Evolutionary conservation across 176 grass and related monocot species (phyloP), one percentile per base, ranked within the genome.

Genomic region (Metroxylon sagu): DNA sequence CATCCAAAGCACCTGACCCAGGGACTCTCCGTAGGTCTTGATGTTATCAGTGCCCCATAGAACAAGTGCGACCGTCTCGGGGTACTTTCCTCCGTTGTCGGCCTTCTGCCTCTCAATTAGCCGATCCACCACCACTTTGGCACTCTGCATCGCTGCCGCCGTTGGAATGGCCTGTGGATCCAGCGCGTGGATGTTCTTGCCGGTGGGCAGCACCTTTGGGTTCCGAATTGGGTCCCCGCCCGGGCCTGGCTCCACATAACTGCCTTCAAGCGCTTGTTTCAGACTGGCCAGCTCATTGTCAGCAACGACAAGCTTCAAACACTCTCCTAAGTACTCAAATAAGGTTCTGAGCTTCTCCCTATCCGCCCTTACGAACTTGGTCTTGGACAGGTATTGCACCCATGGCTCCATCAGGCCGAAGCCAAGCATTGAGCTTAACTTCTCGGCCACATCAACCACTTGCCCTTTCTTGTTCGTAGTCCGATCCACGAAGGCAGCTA

Each of bases 1-100:
- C 93, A 98, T 98, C 87, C 93, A 98, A 50, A 98, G 18, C 57
- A 98, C 93, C 75, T 98, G 93, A 52, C 66, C 93, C 49, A 98
- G 68, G 16, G 93, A 98, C 62, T 98, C 93, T 5, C 93, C 93
- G 4, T 98, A 98, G 29, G 93, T 98, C 79, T 98, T 98, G 76
- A 98, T 98, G 78, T 98, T 98, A 48, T 98, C 93, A 0, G 93
- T 98, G 16, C 93, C 93, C 93, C 93, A 98, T 56, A 92, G 70
- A n/a, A 98, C 93, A 31, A 98, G 93, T n/a, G 93, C 93, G 49
- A 98, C 51, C 19, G 93, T 98, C 77, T 98, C 93, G 5, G 93
- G 93, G 30, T 79, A 98, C 19, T 85, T 83, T 49, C 84, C 87
- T 7, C 87, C 93, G 6, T 98, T 98, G 70, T 98, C 93, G 17